phyloP scores from a whole-genome alignment of 2,329 filamentous ascomycete species.

The Cryoendolithus antarcticus region DNA sequence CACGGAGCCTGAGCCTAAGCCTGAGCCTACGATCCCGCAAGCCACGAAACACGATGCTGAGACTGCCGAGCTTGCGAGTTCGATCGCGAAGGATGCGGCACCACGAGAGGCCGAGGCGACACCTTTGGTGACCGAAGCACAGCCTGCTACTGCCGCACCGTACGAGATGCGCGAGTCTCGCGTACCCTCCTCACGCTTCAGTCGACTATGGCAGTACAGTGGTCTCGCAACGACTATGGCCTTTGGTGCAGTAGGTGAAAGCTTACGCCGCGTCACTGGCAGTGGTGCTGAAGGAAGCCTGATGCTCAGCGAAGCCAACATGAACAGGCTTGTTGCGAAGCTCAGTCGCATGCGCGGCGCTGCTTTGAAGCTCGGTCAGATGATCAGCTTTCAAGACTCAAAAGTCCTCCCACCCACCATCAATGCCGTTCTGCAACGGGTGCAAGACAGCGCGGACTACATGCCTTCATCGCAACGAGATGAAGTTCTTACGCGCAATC shows the following conservation, averaged over 20 bases:
- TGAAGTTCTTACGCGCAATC: conserved; percentile 63
- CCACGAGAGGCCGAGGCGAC: background rate
- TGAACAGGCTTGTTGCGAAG: conserved; percentile 85
- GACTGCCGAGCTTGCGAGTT: conserved; percentile 23
- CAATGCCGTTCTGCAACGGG: conserved; percentile 79
- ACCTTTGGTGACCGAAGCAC: background rate
- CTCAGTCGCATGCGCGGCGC: conserved; percentile 93
- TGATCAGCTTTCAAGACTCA: conserved; percentile 95
- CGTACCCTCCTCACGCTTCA: conserved; percentile 76
- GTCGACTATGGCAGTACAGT: conserved; percentile 87
- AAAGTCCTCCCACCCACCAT: conserved; percentile 86
- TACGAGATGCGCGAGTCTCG: conserved; percentile 78
- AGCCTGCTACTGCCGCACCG: conserved; percentile 7
- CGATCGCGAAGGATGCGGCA: conserved; percentile 25
- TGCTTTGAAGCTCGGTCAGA: conserved; percentile 91
- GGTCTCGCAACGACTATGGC: conserved; percentile 92
- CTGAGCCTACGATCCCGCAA: background rate
- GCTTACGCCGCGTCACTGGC: conserved; percentile 67
- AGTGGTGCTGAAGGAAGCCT: conserved; percentile 58
- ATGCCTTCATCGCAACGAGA: conserved; percentile 93
- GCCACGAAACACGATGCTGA: conserved; percentile 18
- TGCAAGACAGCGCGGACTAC: conserved; percentile 93
- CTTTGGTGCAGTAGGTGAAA: conserved; percentile 77
- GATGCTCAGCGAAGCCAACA: conserved; percentile 77
- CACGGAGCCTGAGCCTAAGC: conserved; percentile 1